Evolutionary conservation across 2,329 filamentous ascomycete genomes (phyloP).

Genomic region (Aciculosporium take): DNA sequence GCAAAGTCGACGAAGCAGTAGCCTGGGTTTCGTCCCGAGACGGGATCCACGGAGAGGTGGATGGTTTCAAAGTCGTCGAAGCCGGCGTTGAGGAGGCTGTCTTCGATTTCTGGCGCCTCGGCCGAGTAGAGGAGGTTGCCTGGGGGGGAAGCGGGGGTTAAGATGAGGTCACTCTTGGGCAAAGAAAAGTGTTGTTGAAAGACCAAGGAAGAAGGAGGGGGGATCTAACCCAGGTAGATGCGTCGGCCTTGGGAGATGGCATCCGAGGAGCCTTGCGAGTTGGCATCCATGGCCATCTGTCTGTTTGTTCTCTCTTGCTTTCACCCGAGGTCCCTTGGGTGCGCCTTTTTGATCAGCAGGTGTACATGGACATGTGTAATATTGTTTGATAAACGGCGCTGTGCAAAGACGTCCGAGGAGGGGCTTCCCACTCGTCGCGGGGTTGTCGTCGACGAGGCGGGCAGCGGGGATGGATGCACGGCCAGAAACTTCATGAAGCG

Average conservation of each 20-base stretch:
- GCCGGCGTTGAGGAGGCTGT: conserved; percentile 32
- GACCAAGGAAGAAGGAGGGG: not conserved
- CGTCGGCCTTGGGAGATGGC: conserved; percentile 22
- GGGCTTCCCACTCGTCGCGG: too few relatives aligned
- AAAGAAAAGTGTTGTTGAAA: not conserved
- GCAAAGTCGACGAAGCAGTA: conserved; percentile 55
- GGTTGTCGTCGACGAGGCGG: too few relatives aligned
- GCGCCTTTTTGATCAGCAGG: not conserved
- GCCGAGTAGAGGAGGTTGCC: conserved; percentile 43
- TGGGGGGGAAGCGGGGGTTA: too few relatives aligned
- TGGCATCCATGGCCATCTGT: not conserved
- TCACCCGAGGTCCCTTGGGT: too few relatives aligned
- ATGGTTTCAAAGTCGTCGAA: conserved; percentile 35
- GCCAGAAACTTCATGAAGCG: too few relatives aligned
- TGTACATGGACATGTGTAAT: not conserved
- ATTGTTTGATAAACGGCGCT: not conserved
- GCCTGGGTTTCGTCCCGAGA: conserved; percentile 54
- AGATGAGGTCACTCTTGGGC: not conserved
- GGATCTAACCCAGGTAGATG: conserved; percentile 40
- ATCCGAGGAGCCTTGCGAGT: conserved; percentile 4
- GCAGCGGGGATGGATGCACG: too few relatives aligned
- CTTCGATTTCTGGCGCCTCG: conserved; percentile 43
- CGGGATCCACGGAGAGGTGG: conserved; percentile 54
- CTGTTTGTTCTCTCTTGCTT: too few relatives aligned
- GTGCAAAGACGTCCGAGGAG: too few relatives aligned